A percentile compares a stretch with the other conserved stretches of the same genome.
phyloP scores from a whole-genome alignment of 202 grass and related monocot genomes.

The Setaria viridis region DNA sequence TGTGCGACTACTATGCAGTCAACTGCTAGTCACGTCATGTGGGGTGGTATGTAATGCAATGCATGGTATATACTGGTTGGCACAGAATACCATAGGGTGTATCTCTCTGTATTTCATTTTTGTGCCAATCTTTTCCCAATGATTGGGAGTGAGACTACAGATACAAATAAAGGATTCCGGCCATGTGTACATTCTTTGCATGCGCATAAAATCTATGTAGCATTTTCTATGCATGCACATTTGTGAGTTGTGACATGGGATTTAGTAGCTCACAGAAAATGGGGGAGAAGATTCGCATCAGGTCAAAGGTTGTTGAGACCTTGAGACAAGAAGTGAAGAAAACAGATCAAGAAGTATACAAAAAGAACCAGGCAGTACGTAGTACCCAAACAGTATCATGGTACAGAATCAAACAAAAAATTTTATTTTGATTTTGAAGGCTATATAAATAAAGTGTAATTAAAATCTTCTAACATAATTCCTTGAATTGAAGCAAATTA shows the following conservation, averaged over 20 bases:
- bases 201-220: background rate
- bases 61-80: conserved; percentile 29
- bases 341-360: conserved; percentile 28
- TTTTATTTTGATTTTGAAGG: background rate
- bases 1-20: background rate
- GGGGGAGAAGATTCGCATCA: conserved; percentile 4
- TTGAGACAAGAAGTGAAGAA: background rate
- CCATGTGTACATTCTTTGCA: background rate
- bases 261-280: background rate
- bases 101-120: background rate
- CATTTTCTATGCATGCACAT: background rate
- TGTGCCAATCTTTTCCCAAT: conserved; percentile 48
- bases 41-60: background rate
- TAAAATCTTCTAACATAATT: background rate
- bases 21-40: conserved; percentile 25
- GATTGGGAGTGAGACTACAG: conserved; percentile 29
- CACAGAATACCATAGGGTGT: conserved; percentile 47
- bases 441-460: background rate
- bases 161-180: background rate
- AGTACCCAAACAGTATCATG: conserved; percentile 13
- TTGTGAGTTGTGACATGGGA: background rate
- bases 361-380: conserved; percentile 4
- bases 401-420: background rate
- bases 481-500: background rate
- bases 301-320: conserved; percentile 27